Evolutionary conservation across 371 early-diverging fungal genomes (phyloP).

Genomic region (Mortierella sp.): DNA sequence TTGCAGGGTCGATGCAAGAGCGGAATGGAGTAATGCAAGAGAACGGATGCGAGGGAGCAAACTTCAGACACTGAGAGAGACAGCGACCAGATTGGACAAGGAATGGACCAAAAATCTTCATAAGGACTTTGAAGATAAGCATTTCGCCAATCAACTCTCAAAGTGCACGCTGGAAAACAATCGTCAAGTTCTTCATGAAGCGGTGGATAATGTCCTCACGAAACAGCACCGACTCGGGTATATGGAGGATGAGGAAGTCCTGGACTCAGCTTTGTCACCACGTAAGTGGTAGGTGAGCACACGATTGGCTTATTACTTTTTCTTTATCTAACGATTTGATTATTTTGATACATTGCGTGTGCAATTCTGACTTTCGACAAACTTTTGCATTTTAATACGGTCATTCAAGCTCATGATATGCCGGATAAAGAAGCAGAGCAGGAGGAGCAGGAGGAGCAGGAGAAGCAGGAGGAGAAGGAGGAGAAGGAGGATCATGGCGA

Average conservation of each 20-base stretch:
- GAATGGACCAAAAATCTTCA: slow-evolving; percentile 38
- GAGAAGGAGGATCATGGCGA: slow-evolving; percentile 16
- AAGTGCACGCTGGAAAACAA: slow-evolving; percentile 29
- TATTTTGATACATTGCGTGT: slow-evolving; percentile 19
- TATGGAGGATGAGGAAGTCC: slow-evolving; percentile 28
- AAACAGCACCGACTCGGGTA: slow-evolving; percentile 38
- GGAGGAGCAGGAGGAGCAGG: too few species aligned
- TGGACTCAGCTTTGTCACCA: slow-evolving; percentile 33
- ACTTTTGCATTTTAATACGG: slow-evolving; percentile 5
- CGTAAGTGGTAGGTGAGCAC: slow-evolving; percentile 30
- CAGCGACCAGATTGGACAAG: slow-evolving; percentile 20
- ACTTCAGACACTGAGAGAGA: slow-evolving; percentile 20
- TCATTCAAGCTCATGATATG: slow-evolving; percentile 14
- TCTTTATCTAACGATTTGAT: slow-evolving; percentile 3
- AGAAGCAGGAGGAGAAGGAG: slow-evolving; percentile 26
- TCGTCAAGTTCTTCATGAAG: slow-evolving; percentile 31
- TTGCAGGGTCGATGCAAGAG: slow-evolving; percentile 35
- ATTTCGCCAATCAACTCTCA: slow-evolving; percentile 22
- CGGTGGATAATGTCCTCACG: slow-evolving; percentile 37
- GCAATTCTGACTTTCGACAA: background rate
- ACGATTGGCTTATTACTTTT: slow-evolving; percentile 16
- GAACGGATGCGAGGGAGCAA: slow-evolving; percentile 29
- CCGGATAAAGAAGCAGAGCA: slow-evolving; percentile 17
- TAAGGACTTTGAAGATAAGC: slow-evolving; percentile 31
- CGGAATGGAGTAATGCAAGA: slow-evolving; percentile 32